Percentiles rank a stretch among this genome's conserved stretches.
These are phyloP conservation scores for Pseudogymnoascus sp. DNA, from an alignment of 2,329 filamentous ascomycete genomes.

Conservation along the genomic window DNA sequence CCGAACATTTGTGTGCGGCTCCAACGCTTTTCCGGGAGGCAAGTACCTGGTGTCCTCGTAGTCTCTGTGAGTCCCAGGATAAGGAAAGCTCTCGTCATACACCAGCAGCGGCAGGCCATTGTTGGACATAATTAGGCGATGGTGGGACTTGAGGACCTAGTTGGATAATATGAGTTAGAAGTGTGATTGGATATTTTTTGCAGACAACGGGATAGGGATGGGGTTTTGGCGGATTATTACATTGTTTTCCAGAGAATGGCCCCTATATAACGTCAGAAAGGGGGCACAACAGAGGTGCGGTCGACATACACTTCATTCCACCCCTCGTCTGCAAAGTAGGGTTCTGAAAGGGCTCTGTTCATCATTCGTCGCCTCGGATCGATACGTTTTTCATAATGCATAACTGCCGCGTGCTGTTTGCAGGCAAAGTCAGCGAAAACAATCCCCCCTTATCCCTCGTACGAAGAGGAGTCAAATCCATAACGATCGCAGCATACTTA, in stretches of 20 bases:
- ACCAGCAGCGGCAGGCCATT: not conserved
- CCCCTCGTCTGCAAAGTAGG: not conserved
- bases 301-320: not conserved
- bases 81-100: not conserved
- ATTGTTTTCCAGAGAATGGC: not conserved
- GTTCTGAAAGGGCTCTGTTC: not conserved
- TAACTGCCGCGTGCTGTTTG: not conserved
- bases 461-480: not conserved
- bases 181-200: not conserved
- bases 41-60: not conserved
- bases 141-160: not conserved
- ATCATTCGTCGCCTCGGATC: not conserved
- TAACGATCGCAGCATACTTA: not conserved
- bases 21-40: not conserved
- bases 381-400: not conserved
- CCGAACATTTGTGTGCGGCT: not conserved
- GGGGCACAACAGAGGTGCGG: not conserved
- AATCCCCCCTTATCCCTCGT: not conserved
- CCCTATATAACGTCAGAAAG: not conserved
- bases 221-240: not conserved
- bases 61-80: not conserved
- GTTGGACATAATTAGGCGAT: not conserved
- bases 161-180: not conserved
- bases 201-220: not conserved
- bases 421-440: not conserved